Percentiles rank a stretch among this genome's conserved stretches.
Conservation (phyloP, 73 alveolate species). For the Paramecium octaurelia region DNA sequence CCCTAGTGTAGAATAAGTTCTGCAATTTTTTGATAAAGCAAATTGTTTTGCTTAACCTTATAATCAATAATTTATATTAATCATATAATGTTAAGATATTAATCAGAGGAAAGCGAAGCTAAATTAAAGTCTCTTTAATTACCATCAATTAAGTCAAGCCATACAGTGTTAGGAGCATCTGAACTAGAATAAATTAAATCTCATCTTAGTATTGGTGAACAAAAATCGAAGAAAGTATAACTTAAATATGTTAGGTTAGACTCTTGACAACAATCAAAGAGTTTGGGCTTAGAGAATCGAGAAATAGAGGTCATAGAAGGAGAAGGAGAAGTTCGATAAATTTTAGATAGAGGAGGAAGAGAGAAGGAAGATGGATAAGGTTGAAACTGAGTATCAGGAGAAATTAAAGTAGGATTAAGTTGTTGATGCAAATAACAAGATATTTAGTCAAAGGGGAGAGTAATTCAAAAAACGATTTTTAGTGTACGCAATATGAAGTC, state of each 20-base stretch:
- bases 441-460: slow-evolving; percentile 28
- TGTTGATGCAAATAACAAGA: slow-evolving; percentile 17
- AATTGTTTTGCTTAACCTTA: too few relatives aligned
- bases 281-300: slow-evolving; percentile 38
- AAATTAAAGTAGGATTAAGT: neutral
- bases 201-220: neutral
- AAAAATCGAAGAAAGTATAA: neutral
- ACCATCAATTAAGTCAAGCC: neutral
- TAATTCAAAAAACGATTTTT: neutral
- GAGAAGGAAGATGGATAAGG: neutral
- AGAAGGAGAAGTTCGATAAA: neutral
- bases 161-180: neutral
- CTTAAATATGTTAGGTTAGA: neutral
- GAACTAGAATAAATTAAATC: neutral
- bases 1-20: too few relatives aligned
- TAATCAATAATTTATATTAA: too few relatives aligned
- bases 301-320: slow-evolving; percentile 6
- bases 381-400: neutral
- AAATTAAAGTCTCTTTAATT: neutral
- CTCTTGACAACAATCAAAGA: neutral
- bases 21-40: too few relatives aligned
- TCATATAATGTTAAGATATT: neutral
- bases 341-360: slow-evolving; percentile 24
- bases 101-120: neutral
- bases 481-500: slow-evolving; percentile 23